A percentile compares a stretch with the other conserved stretches of the same genome.
Conservation (phyloP, 192 early-diverging fungal species). For the Chytriomyces hyalinus region DNA sequence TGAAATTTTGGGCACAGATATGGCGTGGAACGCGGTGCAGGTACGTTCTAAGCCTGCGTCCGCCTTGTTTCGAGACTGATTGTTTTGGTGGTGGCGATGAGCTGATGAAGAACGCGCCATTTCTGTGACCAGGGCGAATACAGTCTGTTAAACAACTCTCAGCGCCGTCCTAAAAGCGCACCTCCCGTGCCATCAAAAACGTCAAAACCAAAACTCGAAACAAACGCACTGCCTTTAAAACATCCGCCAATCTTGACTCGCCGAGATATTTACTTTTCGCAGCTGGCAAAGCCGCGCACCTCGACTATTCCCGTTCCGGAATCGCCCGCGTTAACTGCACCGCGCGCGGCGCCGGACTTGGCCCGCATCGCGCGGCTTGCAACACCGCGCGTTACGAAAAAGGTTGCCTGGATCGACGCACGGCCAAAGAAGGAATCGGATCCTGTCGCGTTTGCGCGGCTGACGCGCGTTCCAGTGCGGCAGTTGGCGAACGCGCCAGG, state of each 20-base stretch:
- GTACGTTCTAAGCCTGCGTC: not conserved
- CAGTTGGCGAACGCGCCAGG: too few species aligned
- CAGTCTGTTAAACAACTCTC: not conserved
- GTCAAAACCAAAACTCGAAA: too few species aligned
- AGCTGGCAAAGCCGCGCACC: slow-evolving; percentile 21
- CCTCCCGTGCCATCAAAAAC: not conserved
- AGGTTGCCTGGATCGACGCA: too few species aligned
- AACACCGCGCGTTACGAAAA: not conserved
- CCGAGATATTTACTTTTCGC: slow-evolving; percentile 18
- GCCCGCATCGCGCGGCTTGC: slow-evolving; percentile 5
- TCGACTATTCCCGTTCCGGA: slow-evolving; percentile 10
- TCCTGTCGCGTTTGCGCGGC: too few species aligned
- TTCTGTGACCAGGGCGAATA: not conserved
- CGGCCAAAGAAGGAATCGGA: too few species aligned
- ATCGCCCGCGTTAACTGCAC: not conserved
- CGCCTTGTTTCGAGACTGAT: too few species aligned
- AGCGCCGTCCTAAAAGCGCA: too few species aligned
- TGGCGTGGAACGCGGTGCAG: slow-evolving; percentile 4
- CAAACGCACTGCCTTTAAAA: not conserved
- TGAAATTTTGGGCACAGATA: slow-evolving; percentile 5
- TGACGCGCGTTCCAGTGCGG: too few species aligned
- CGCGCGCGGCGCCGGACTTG: slow-evolving; percentile 8
- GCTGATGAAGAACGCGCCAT: not conserved
- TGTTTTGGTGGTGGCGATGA: too few species aligned
- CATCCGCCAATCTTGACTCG: not conserved